These are phyloP conservation scores for Talaromyces sp. DNA, from an alignment of 2,329 filamentous ascomycete genomes.

Conservation along the genomic window DNA sequence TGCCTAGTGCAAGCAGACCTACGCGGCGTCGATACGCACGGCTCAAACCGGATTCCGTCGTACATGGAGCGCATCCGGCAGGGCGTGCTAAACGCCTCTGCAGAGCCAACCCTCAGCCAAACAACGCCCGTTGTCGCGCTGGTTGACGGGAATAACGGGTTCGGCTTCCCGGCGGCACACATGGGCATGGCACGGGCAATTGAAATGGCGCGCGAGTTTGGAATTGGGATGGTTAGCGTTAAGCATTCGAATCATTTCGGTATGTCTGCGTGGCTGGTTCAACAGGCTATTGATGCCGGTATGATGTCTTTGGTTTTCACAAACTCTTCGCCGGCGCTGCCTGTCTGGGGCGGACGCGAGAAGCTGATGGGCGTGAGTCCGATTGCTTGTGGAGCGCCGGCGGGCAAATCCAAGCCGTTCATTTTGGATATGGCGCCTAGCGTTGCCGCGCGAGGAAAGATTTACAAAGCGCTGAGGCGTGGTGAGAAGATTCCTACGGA, in stretches of 20 bases:
- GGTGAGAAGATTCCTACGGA: conserved; percentile 42
- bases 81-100: conserved; percentile 59
- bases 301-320: conserved; percentile 69
- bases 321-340: conserved; percentile 66
- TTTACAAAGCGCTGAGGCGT: conserved; percentile 39
- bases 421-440: conserved; percentile 44
- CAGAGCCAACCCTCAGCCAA: conserved; percentile 53
- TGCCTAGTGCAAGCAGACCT: conserved; percentile 70
- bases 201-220: conserved; percentile 56
- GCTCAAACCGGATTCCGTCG: conserved; percentile 69
- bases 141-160: conserved; percentile 63
- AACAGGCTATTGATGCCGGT: conserved; percentile 65
- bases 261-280: conserved; percentile 75
- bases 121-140: conserved; percentile 66
- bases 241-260: conserved; percentile 78
- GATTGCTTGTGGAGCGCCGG: conserved; percentile 68
- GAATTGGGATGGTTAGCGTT: conserved; percentile 70
- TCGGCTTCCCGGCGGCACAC: conserved; percentile 67
- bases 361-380: conserved; percentile 70
- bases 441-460: conserved; percentile 40
- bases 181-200: conserved; percentile 63
- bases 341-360: conserved; percentile 61
- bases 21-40: conserved; percentile 73
- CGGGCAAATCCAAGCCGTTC: conserved; percentile 54
- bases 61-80: conserved; percentile 69